Evolutionary conservation across 2,329 filamentous ascomycete genomes (phyloP), one percentile per base, ranked within the genome.

Genomic region (Lasiodiplodia theobromae): DNA sequence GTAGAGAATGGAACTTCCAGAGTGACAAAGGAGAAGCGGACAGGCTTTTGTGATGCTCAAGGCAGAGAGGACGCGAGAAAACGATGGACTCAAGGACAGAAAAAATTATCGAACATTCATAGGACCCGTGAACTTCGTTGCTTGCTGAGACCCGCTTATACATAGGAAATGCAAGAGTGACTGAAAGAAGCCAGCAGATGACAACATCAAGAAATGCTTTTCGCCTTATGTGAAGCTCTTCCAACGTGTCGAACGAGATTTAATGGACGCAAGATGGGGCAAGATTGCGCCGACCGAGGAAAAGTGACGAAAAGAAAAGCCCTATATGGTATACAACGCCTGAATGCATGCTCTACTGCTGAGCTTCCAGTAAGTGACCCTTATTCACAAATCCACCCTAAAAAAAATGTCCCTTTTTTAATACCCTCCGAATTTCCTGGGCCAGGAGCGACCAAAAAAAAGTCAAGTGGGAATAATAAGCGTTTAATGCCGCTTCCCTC

Each of bases 241-340:
- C 60, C 44, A 38, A 53, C 25, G 31, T 11, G 11, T 23, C 21
- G 16, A 38, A 52, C 31, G 38, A 38, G 34, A 28, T 38, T 37
- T 31, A 64, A 12, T 34, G 40, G 23, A 34, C 34, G 23, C 60
- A 64, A 64, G 11, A 64, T 52, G n/a, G 60, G 38, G 60, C 25
- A 21, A 52, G 31, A 51, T 38, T 37, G 60, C 60, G 12, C 16
- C 37, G 31, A 12, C 12, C 16, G 40, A 25, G 44, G 44, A 47
- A 21, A 47, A 11, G 16, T n/a, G 44, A 47, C 44, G 44, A 10
- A 47, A 40, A 54, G n/a, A 52, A 68, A 60, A 44, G 49, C 53
- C 54, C 40, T 53, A 44, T n/a, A 60, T 68, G 66, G 66, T 68
- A 68, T 68, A 68, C 66, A 68, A 68, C 66, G 66, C 66, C 66